Base-by-base conservation (phyloP, 2,329 filamentous ascomycete species). In the Microdochium bolleyi region DNA sequence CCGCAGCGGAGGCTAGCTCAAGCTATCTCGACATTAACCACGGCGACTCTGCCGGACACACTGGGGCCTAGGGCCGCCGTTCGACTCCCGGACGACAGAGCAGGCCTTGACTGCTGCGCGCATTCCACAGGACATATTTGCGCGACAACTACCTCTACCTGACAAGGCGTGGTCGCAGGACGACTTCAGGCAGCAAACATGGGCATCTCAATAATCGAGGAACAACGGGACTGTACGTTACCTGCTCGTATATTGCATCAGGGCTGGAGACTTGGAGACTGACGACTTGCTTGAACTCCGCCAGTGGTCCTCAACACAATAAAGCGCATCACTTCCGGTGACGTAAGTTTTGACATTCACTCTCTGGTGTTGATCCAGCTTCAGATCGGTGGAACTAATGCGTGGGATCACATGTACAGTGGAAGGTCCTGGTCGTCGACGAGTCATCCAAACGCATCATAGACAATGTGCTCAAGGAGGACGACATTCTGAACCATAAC, bases 401-500 rank as follows among this genome's bases (percentile, higher is more conserved):
- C 62, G 53, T 52, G 10, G 32, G 30, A 52, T 41, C 30, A 24
- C 54, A 21, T 22, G 14, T 51, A 52, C 59, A 96, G 91, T 99
- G 94, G 94, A 99, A 97, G 82, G 89, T 96, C 60, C 76, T 99
- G 61, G 86, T 99, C 51, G 77, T 96, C 63, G 94, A 99, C 72
- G 85, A 89, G 60, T 79, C 77, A 53, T 92, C 89, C 67, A 85
- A 86, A 68, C 92, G 87, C 70, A 81, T 99, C 62, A 80, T 99
- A 62, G 87, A 95, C 72, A 95, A 92, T 76, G 88, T 89, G 49
- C 83, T 92, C 67, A 92, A 90, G 64, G 88, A 96, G 75, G 92
- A 99, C 82, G 90, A 96, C 64, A 95, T 99, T 60, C 86, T 99
- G 72, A 95, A 95, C 68, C 84, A 91, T 72, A 96, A 96, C 68